Evolutionary conservation across 2,329 filamentous ascomycete genomes (phyloP), one percentile per base, ranked within the genome.

Genomic region (Cryphonectria parasitica): DNA sequence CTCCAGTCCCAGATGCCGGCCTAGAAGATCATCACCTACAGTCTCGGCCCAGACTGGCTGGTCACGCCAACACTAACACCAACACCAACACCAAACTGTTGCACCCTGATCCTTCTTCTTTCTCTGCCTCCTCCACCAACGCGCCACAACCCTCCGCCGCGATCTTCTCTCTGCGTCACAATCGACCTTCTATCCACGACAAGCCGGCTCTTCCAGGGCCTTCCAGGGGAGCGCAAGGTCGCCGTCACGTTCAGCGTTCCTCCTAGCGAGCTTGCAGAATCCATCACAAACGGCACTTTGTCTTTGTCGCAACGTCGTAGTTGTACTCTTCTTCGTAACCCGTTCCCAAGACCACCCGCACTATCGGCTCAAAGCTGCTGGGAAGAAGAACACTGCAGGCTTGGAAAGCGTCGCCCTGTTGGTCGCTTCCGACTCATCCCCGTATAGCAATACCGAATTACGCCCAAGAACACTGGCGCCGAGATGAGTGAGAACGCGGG

Each of bases 401-500:
- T 39, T 13, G 10, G 13, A 39, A 39, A 39, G 10, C 7, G 10
- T 39, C 36, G 10, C 36, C 36, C 10, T 39, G 10, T 11, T 39
- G 10, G 11, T 39, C 10, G 10, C 36, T 2, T 39, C 11, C 36
- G 10, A 10, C 10, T 34, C 36, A 39, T 39, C 36, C 36, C 36
- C 8, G 10, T 39, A 11, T 10, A 49, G 45, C 45, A 22, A 49
- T 2, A 8, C 45, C 22, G 45, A 22, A 45, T 22, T 22, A 10
- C 3, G 5, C 45, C 22, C 5, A n/a, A 39, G 36, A 39, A 66
- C 64, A 5, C 15, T 6, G 10, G 64, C 68, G 64, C 64, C 13
- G 61, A 67, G 31, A 69, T 69, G 66, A 74, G 61, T 28, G 79
- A 81, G 77, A 71, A 77, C 7, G 80, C 80, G 69, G 80, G 78